A percentile compares a stretch with the other conserved stretches of the same genome.
Conservation (phyloP, 306 rosid genomes). For the Cucumis hystrix region DNA sequence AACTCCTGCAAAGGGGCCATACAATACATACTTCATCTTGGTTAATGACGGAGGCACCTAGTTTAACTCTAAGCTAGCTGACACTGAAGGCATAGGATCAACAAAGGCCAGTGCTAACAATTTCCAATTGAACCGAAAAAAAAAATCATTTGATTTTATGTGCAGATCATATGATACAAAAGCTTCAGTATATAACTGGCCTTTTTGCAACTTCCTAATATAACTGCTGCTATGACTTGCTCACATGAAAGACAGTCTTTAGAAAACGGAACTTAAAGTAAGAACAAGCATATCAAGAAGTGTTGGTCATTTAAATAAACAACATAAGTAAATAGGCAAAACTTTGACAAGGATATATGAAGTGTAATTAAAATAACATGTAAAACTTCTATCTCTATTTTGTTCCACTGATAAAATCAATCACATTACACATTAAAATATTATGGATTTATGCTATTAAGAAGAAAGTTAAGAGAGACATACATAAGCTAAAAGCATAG, state of each 20-base stretch:
- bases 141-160: neutral
- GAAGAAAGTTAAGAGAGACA: neutral
- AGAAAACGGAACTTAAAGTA: neutral
- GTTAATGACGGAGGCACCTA: neutral
- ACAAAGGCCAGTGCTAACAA: neutral
- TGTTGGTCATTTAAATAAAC: neutral
- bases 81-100: neutral
- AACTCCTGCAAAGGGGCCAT: conserved; percentile 47
- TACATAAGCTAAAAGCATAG: neutral
- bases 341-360: neutral
- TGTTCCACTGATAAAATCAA: neutral
- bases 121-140: neutral
- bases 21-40: neutral
- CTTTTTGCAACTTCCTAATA: neutral
- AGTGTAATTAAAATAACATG: neutral
- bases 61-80: neutral
- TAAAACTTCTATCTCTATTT: neutral
- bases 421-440: no score
- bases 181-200: neutral
- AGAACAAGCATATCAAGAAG: neutral
- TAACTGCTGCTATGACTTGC: neutral
- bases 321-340: neutral
- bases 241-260: neutral
- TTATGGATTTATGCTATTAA: no score
- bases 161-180: neutral